Evolutionary conservation across 192 early-diverging fungal species (phyloP).

Genomic region (Mortierella alpina): DNA sequence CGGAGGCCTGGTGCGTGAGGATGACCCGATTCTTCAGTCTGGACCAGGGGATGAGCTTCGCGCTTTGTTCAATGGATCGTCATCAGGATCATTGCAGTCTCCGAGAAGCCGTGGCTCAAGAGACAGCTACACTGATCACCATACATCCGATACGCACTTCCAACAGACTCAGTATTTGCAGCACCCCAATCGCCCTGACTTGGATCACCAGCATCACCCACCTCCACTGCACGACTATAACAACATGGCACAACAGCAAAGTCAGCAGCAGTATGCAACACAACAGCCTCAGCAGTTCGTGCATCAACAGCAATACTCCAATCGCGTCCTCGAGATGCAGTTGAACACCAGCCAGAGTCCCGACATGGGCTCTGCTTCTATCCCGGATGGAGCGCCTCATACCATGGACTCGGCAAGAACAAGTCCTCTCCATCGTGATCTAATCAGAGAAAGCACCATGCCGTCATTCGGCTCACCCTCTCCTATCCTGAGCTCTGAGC

Average conservation of each 20-base stretch:
- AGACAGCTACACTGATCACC: slow-evolving; percentile 5
- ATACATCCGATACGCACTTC: neutral
- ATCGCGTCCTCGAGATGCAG: neutral
- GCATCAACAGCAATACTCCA: slow-evolving; percentile 26
- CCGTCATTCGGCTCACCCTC: slow-evolving; percentile 36
- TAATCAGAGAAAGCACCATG: slow-evolving; percentile 26
- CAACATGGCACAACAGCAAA: slow-evolving; percentile 16
- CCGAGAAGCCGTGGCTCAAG: slow-evolving; percentile 10
- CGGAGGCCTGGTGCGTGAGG: slow-evolving; percentile 62
- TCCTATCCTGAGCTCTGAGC: slow-evolving; percentile 28
- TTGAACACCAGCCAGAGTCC: slow-evolving; percentile 18
- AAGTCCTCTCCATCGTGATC: slow-evolving; percentile 20
- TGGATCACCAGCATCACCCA: slow-evolving; percentile 28
- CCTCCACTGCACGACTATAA: slow-evolving; percentile 26
- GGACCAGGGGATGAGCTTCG: slow-evolving; percentile 5
- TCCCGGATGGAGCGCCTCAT: slow-evolving; percentile 11
- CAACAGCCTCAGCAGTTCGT: slow-evolving; percentile 12
- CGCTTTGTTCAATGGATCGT: neutral
- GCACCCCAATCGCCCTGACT: slow-evolving; percentile 9
- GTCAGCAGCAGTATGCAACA: slow-evolving; percentile 24
- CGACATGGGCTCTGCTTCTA: neutral
- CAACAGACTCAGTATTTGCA: slow-evolving; percentile 5
- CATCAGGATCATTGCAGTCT: neutral
- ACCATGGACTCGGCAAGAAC: neutral
- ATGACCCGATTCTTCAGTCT: slow-evolving; percentile 36